Conservation (phyloP, 1,139 yeast species). For the Yamadazyma spencermartinsiae region DNA sequence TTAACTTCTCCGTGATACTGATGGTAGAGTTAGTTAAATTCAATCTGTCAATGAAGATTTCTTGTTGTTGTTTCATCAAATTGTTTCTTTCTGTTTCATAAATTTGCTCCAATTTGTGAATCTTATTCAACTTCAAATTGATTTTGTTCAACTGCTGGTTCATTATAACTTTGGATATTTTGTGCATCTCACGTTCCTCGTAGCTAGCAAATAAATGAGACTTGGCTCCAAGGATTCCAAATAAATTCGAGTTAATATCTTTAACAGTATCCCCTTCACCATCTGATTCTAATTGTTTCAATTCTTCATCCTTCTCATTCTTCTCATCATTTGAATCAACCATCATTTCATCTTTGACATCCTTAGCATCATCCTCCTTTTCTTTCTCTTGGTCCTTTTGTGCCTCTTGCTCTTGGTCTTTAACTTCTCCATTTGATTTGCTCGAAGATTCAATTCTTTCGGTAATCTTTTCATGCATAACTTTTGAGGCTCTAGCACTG, state of each 20-base stretch:
- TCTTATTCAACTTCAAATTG: conserved; percentile 71
- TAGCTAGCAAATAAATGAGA: conserved; percentile 79
- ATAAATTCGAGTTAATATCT: conserved; percentile 56
- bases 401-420: conserved; percentile 11
- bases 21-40: conserved; percentile 66
- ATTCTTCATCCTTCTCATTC: conserved; percentile 5
- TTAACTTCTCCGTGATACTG: conserved; percentile 50
- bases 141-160: conserved; percentile 74
- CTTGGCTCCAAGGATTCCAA: conserved; percentile 76
- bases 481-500: conserved; percentile 61
- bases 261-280: conserved; percentile 19
- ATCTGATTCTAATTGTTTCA: conserved; percentile 8
- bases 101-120: conserved; percentile 72
- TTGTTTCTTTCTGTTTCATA: conserved; percentile 77
- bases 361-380: conserved; percentile 5
- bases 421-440: conserved; percentile 25
- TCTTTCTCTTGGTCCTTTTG: conserved; percentile 19
- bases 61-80: conserved; percentile 77
- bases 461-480: conserved; percentile 50
- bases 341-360: conserved; percentile 6
- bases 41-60: conserved; percentile 74
- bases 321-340: conserved; percentile 5
- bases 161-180: conserved; percentile 57
- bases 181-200: conserved; percentile 79
- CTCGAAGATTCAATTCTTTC: conserved; percentile 33